Evolutionary conservation across 169 alveolate genomes (phyloP).

Genomic region (Prorocentrum cordatum): DNA sequence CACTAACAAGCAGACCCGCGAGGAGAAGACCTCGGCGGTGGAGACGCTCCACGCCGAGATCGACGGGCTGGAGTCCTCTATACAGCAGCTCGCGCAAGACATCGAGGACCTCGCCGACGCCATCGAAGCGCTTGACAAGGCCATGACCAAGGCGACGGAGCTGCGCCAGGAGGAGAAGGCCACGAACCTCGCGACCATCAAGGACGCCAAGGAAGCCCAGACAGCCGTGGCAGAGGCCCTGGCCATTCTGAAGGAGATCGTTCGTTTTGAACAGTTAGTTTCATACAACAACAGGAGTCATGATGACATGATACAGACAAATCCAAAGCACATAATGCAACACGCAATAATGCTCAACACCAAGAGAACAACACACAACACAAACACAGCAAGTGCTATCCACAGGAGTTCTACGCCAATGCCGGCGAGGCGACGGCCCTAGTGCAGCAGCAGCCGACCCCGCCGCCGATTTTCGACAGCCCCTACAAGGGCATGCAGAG

Average conservation of each 20-base stretch:
- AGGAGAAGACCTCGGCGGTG: neutral
- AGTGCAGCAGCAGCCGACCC: neutral
- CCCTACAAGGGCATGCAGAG: neutral
- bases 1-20: neutral
- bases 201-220: neutral
- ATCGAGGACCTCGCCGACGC: neutral
- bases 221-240: neutral
- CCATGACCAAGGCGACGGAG: slow-evolving; percentile 11
- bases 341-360: neutral
- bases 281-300: neutral
- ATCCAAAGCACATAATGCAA: neutral
- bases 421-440: slow-evolving; percentile 13
- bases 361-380: neutral
- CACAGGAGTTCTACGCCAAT: slow-evolving; percentile 15
- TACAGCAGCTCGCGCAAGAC: neutral
- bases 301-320: neutral
- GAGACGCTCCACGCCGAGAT: slow-evolving; percentile 6
- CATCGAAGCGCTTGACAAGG: neutral
- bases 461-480: neutral
- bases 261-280: neutral
- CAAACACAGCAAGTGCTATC: neutral
- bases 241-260: neutral
- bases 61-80: slow-evolving; percentile 3
- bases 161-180: slow-evolving; percentile 6
- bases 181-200: neutral